Percentiles rank a stretch among this genome's conserved stretches.
These are phyloP conservation scores for Cystoisospora suis DNA, from an alignment of 169 alveolate species.

Conservation along the genomic window DNA sequence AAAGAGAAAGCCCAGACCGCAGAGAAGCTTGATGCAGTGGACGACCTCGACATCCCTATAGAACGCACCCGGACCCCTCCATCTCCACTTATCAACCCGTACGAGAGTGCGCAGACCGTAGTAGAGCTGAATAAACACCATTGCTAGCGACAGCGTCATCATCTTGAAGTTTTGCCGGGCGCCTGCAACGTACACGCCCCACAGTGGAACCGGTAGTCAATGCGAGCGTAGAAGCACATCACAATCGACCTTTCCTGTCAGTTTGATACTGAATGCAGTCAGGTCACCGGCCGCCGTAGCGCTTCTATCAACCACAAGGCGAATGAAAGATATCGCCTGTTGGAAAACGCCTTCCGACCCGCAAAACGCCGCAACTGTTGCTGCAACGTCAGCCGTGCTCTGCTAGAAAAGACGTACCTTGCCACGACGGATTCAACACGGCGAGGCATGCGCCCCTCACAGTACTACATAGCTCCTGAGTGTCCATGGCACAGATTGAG, in stretches of 20 bases:
- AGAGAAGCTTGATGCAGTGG: neutral
- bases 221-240: too few species aligned
- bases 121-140: neutral
- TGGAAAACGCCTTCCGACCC: too few species aligned
- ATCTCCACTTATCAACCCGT: constrained; percentile 11
- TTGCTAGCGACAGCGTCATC: constrained; percentile 37
- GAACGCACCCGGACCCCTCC: constrained; percentile 15
- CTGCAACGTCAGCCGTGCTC: too few species aligned
- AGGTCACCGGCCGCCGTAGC: too few species aligned
- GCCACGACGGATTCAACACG: neutral
- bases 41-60: constrained; percentile 27
- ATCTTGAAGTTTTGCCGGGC: constrained; percentile 28
- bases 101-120: constrained; percentile 4
- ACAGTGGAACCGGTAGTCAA: too few species aligned
- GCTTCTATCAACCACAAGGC: too few species aligned
- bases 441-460: constrained; percentile 19
- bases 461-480: constrained; percentile 32
- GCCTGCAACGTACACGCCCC: too few species aligned
- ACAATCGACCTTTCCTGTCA: too few species aligned
- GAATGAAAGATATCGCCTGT: too few species aligned
- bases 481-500: constrained; percentile 11
- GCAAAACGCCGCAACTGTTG: too few species aligned
- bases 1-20: constrained; percentile 17
- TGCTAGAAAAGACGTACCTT: too few species aligned
- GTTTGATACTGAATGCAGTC: too few species aligned